Percentiles rank a stretch among this genome's conserved stretches.
Conservation (phyloP, 805 yeast genomes). For the Ogataea naganishii region DNA sequence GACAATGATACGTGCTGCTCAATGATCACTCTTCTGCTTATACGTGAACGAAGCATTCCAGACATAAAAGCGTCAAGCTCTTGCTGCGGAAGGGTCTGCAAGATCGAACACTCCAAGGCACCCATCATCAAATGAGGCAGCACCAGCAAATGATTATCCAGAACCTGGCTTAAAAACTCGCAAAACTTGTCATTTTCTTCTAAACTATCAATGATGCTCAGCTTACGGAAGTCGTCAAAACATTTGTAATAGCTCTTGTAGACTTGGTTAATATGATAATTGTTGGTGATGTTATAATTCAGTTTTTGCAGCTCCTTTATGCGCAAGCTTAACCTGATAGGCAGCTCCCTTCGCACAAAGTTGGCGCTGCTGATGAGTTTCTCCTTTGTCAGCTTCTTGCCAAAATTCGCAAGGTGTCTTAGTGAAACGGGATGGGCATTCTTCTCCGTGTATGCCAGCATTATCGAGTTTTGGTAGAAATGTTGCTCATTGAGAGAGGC, state of each 20-base stretch:
- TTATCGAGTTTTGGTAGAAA: conserved; percentile 73
- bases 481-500: conserved; percentile 58
- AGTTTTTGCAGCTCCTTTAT: conserved; percentile 67
- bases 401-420: conserved; percentile 86
- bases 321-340: conserved; percentile 75
- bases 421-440: conserved; percentile 84
- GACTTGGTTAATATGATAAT: conserved; percentile 78
- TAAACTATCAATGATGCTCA: conserved; percentile 56
- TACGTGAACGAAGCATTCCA: conserved; percentile 72
- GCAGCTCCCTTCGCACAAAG: conserved; percentile 79
- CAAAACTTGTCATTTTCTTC: conserved; percentile 75
- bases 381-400: conserved; percentile 64
- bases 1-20: conserved; percentile 86
- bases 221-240: conserved; percentile 75
- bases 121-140: conserved; percentile 92
- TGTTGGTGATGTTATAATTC: conserved; percentile 79
- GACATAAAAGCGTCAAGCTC: conserved; percentile 70
- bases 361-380: conserved; percentile 79
- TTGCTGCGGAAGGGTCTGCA: conserved; percentile 47
- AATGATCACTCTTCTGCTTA: conserved; percentile 81
- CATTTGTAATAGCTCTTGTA: conserved; percentile 85
- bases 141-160: conserved; percentile 74
- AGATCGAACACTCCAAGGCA: conserved; percentile 68
- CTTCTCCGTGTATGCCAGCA: conserved; percentile 53
- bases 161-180: conserved; percentile 46